Conservation (phyloP, 441 rosid species). For the Adansonia rubrostipa region DNA sequence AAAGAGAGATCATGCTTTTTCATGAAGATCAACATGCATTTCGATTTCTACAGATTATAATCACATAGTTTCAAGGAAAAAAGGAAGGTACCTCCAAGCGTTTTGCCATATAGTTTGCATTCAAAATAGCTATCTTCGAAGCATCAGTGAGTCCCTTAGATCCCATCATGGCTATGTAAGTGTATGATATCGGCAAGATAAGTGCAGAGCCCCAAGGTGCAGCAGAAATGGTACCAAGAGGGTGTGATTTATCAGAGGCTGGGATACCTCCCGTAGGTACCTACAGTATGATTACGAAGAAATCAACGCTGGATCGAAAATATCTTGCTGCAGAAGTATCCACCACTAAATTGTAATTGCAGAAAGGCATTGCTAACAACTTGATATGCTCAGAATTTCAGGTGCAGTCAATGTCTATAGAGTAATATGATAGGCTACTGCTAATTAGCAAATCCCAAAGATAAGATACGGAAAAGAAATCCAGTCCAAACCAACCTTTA, state of each 20-base stretch:
- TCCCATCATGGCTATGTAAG: conserved; percentile 98
- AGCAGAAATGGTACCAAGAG: conserved; percentile 88
- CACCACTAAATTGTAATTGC: neutral
- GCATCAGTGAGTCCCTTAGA: conserved; percentile 94
- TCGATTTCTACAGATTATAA: neutral
- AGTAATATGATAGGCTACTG: neutral
- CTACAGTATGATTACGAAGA: conserved; percentile 44
- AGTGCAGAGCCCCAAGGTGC: conserved; percentile 99
- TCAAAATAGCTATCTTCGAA: conserved; percentile 89
- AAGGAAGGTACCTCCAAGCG: conserved; percentile 71
- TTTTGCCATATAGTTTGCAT: conserved; percentile 98
- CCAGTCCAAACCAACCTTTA: neutral
- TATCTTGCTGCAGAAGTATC: conserved; percentile 21
- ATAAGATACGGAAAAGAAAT: neutral
- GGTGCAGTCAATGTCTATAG: neutral
- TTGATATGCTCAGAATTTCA: neutral
- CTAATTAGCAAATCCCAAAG: neutral
- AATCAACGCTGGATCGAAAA: conserved; percentile 23
- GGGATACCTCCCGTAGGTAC: conserved; percentile 85
- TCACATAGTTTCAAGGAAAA: conserved; percentile 25
- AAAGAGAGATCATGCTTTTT: neutral
- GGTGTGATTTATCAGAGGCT: conserved; percentile 63
- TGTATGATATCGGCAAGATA: conserved; percentile 90
- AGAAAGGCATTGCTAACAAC: neutral
- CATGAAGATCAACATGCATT: conserved; percentile 14